phyloP scores from a whole-genome alignment of 257 asterid species.

The Nicotiana paniculata region DNA sequence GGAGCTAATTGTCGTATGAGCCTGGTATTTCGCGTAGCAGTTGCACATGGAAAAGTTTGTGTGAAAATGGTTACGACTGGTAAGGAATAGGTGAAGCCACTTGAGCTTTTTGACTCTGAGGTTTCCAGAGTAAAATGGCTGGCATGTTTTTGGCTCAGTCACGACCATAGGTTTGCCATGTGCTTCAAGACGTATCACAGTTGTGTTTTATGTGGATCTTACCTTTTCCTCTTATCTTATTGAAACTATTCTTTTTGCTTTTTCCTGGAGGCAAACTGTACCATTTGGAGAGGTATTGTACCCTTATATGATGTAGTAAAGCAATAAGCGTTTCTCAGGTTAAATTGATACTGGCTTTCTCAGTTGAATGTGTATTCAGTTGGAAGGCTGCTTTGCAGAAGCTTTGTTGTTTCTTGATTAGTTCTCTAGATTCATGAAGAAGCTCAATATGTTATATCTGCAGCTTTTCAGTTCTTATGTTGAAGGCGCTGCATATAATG shows the following conservation, averaged over 20 bases:
- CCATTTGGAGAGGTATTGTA: conserved; percentile 4
- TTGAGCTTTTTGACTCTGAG: neutral
- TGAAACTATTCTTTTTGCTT: neutral
- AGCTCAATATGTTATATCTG: neutral
- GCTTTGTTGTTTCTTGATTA: neutral
- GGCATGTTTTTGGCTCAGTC: neutral
- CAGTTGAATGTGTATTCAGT: neutral
- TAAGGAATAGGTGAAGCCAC: neutral
- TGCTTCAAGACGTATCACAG: neutral
- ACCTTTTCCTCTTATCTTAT: neutral
- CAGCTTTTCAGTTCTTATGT: neutral
- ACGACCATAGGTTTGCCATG: neutral
- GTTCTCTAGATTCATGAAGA: neutral
- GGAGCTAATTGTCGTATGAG: neutral
- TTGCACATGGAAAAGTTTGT: neutral
- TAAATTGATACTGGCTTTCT: conserved; percentile 1
- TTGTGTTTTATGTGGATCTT: conserved; percentile 4
- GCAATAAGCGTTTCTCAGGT: neutral
- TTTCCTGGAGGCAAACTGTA: neutral
- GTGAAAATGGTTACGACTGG: neutral
- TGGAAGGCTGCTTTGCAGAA: neutral
- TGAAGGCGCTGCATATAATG: neutral
- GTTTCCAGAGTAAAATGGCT: neutral
- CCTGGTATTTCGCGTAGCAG: neutral
- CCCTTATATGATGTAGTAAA: neutral